These are phyloP conservation scores for Clarireedia monteithiana DNA, from an alignment of 2,329 filamentous ascomycete genomes.

Conservation along the genomic window DNA sequence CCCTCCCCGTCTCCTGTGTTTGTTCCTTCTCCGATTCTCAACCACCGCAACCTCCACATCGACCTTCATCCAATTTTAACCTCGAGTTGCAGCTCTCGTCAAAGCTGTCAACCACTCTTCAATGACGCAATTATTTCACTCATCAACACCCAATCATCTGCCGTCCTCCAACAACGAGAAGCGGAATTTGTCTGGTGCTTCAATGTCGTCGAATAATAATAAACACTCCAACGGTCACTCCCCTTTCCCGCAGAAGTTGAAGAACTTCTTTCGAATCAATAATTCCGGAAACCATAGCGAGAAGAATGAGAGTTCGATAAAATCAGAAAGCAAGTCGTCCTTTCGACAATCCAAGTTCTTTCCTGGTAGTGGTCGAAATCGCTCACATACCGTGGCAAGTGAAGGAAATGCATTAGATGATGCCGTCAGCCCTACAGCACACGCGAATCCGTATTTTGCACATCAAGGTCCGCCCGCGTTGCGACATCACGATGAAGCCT, in stretches of 20 bases:
- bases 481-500: conserved; percentile 90
- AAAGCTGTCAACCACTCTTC: conserved; percentile 19
- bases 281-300: conserved; percentile 34
- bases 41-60: too few species aligned
- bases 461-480: conserved; percentile 92
- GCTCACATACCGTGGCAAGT: conserved; percentile 84
- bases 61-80: too few species aligned
- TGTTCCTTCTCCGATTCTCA: neutral
- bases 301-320: conserved; percentile 31
- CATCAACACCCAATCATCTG: conserved; percentile 19
- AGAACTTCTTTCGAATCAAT: conserved; percentile 66
- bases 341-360: conserved; percentile 86
- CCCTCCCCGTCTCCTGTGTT: neutral
- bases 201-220: conserved; percentile 32
- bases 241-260: conserved; percentile 61
- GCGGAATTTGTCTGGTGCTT: conserved; percentile 26
- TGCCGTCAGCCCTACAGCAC: conserved; percentile 79
- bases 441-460: conserved; percentile 94
- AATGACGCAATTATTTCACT: conserved; percentile 28
- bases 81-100: conserved; percentile 23
- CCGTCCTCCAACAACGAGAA: conserved; percentile 25
- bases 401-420: conserved; percentile 90
- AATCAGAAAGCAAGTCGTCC: conserved; percentile 35
- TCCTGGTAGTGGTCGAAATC: conserved; percentile 76
- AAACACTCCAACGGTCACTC: conserved; percentile 45